Base-by-base conservation (phyloP, 2,329 filamentous ascomycete species). In the Botrytis aclada region DNA sequence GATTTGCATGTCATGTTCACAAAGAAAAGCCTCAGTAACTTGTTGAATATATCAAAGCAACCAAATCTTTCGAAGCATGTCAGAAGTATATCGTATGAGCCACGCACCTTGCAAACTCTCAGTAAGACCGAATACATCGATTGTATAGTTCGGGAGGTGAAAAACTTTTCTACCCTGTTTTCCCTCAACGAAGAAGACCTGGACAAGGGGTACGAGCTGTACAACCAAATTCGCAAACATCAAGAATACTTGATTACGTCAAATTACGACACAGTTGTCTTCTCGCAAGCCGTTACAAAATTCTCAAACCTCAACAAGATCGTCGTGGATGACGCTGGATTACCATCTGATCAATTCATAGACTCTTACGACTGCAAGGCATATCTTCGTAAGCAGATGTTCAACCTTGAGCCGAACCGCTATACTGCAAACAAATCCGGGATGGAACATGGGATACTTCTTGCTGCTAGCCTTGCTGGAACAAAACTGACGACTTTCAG, bases 61-160 rank as follows among this genome's bases (percentile, higher is more conserved):
- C n/a, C 37, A 34, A 39, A 18, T 69, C 66, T 69, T 32, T 54
- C 51, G 54, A 69, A 43, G 22, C 20, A 69, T 32, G 51, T 69
- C 37, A 34, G 34, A 69, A 69, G 51, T 9, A 16, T 69, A 16
- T 60, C 0, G 41, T 60, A 69, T 41, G 66, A 69, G 51, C 66
- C 66, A 32, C 37, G 37, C 1, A 69, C 20, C 25, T n/a, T 69
- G 56, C 4, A 1, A 8, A 1, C 4, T 20, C 0, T 64, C 7
- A n/a, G 34, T 20, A 4, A 39, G 22, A n/a, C 4, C 14, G 37
- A 20, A 41, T n/a, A n/a, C 25, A n/a, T 51, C 22, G 3, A 51
- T n/a, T 25, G 18, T 8, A 51, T 51, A 51, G 10, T 14, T n/a
- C 4, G n/a, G 25, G 25, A 51, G 47, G 4, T 51, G 10, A 51